Evolutionary conservation across 129 eudicot genomes (phyloP).

Genomic region (Chrysanthemum lavandulifolium): DNA sequence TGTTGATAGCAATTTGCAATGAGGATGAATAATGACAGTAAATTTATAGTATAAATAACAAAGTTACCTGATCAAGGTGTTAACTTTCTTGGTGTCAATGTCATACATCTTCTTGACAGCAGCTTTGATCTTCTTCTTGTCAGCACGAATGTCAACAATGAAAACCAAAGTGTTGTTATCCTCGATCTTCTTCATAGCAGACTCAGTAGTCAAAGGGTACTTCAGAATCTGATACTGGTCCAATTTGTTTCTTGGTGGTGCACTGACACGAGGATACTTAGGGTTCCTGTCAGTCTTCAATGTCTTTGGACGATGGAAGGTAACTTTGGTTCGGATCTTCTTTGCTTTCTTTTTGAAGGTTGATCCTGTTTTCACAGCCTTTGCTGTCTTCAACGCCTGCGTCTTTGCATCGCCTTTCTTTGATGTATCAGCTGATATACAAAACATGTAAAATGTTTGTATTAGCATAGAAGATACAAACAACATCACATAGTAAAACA

Average conservation of each 20-base stretch:
- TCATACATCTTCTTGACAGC: slow-evolving; percentile 66
- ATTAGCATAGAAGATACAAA: no score
- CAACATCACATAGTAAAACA: no score
- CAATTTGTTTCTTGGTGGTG: slow-evolving; percentile 56
- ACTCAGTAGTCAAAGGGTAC: slow-evolving; percentile 55
- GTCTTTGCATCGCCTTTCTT: slow-evolving; percentile 53
- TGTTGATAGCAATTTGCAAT: no score
- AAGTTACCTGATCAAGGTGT: slow-evolving; percentile 53
- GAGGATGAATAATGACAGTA: no score
- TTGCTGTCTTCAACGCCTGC: slow-evolving; percentile 53
- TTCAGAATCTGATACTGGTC: slow-evolving; percentile 57
- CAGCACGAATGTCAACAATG: slow-evolving; percentile 52
- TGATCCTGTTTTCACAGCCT: slow-evolving; percentile 52
- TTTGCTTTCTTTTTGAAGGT: slow-evolving; percentile 53
- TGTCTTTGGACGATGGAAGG: slow-evolving; percentile 51
- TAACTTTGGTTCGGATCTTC: slow-evolving; percentile 50
- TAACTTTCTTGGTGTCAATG: slow-evolving; percentile 62
- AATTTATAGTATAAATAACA: no score
- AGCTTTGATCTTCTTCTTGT: slow-evolving; percentile 29
- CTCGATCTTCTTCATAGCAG: slow-evolving; percentile 63
- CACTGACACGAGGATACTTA: slow-evolving; percentile 56
- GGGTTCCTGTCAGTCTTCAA: slow-evolving; percentile 56
- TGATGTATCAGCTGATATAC: slow-evolving; percentile 21
- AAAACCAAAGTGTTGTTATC: slow-evolving; percentile 59
- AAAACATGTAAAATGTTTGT: neutral